A percentile compares a stretch with the other conserved stretches of the same genome.
These are phyloP conservation scores for Earliella scabrosa DNA, from an alignment of 1,284 basidiomycete species.

Conservation along the genomic window DNA sequence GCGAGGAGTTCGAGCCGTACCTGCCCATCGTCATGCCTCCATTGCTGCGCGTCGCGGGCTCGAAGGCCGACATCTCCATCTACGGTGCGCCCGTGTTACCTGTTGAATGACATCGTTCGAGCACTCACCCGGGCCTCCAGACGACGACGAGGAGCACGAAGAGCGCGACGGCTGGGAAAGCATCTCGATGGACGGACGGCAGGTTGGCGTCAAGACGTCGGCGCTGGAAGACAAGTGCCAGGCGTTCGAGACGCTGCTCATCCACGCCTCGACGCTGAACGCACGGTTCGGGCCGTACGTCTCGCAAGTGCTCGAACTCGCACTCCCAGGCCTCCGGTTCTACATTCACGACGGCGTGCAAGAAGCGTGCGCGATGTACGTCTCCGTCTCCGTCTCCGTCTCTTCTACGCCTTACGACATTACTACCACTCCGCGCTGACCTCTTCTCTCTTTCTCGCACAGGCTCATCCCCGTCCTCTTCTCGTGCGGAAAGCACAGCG, in stretches of 20 bases:
- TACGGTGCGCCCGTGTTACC: slow-evolving; percentile 62
- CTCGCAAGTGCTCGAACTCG: slow-evolving; percentile 69
- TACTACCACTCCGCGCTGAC: too few species aligned
- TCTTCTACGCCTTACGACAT: too few species aligned
- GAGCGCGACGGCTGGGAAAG: slow-evolving; percentile 80
- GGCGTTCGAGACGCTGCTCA: slow-evolving; percentile 83
- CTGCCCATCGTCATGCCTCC: slow-evolving; percentile 82
- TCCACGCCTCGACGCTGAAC: slow-evolving; percentile 76
- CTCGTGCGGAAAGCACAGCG: slow-evolving; percentile 71
- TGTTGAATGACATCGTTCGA: neutral
- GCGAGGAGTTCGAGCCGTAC: slow-evolving; percentile 84
- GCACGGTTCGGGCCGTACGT: slow-evolving; percentile 77
- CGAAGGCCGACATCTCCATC: slow-evolving; percentile 81
- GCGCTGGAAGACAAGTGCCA: slow-evolving; percentile 87
- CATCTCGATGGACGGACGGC: slow-evolving; percentile 74
- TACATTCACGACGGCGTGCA: slow-evolving; percentile 84
- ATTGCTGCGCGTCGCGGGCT: slow-evolving; percentile 72
- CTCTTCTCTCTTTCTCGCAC: slow-evolving; percentile 2
- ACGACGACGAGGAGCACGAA: slow-evolving; percentile 63
- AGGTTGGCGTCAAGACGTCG: slow-evolving; percentile 76
- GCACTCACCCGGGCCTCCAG: slow-evolving; percentile 31
- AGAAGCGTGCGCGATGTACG: slow-evolving; percentile 77
- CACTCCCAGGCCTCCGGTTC: slow-evolving; percentile 72
- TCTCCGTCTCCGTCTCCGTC: slow-evolving; percentile 13
- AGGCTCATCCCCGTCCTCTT: slow-evolving; percentile 82